Percentiles rank a stretch among this genome's conserved stretches.
Evolutionary conservation across 495 filamentous ascomycete genomes (phyloP).

Genomic region (Elasticomyces elasticus): DNA sequence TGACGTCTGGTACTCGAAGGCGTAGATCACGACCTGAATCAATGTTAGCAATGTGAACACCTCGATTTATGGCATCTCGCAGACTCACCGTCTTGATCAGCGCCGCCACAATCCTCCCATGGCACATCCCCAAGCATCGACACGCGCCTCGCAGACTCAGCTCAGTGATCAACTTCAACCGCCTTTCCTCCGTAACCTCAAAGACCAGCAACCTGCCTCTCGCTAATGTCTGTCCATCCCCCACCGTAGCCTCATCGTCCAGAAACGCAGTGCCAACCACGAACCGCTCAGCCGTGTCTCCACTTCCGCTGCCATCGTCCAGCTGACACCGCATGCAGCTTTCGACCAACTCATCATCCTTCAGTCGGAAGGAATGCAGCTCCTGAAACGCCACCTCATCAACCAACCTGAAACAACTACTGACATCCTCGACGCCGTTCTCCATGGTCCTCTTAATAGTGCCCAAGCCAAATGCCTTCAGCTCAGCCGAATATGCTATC

Average conservation of each 20-base stretch:
- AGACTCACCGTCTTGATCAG: constrained; percentile 68
- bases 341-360: constrained; percentile 70
- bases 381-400: constrained; percentile 35
- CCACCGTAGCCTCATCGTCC: constrained; percentile 40
- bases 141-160: constrained; percentile 63
- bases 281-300: constrained; percentile 57
- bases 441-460: constrained; percentile 59
- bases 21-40: constrained; percentile 34
- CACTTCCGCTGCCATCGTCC: constrained; percentile 42
- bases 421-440: constrained; percentile 47
- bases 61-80: background rate
- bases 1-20: constrained; percentile 29
- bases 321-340: constrained; percentile 71
- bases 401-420: constrained; percentile 49
- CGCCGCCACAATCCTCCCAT: constrained; percentile 71
- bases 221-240: constrained; percentile 25
- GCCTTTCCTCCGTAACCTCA: constrained; percentile 64
- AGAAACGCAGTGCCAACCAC: constrained; percentile 78
- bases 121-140: constrained; percentile 61
- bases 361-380: constrained; percentile 34
- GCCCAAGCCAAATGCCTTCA: constrained; percentile 77
- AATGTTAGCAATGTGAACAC: background rate
- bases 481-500: constrained; percentile 70
- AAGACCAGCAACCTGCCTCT: constrained; percentile 76
- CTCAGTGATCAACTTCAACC: constrained; percentile 56